These are phyloP conservation scores for Urtica urens DNA, from an alignment of 306 rosid genomes.

Conservation along the genomic window DNA sequence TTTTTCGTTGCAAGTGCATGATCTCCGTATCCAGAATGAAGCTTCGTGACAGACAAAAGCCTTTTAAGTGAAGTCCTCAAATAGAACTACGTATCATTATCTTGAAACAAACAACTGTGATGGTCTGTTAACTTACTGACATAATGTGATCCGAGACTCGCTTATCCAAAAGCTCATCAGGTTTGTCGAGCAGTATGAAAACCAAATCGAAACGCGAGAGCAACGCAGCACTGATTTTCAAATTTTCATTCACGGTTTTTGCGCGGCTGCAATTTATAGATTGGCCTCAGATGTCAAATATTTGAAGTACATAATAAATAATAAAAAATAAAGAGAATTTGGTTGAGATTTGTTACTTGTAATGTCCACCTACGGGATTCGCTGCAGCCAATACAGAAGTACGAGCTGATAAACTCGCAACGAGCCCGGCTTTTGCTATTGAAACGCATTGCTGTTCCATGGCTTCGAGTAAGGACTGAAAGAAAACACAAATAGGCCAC, in stretches of 20 bases:
- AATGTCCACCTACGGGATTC: constrained; percentile 94
- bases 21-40: constrained; percentile 60
- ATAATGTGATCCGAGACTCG: constrained; percentile 90
- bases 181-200: constrained; percentile 92
- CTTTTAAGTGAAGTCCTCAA: neutral
- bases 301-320: neutral
- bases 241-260: constrained; percentile 91
- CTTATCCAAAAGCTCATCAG: constrained; percentile 86
- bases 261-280: constrained; percentile 81
- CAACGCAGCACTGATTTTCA: constrained; percentile 84
- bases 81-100: neutral
- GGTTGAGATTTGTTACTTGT: constrained; percentile 35
- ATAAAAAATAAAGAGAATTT: neutral
- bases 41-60: constrained; percentile 42
- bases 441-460: constrained; percentile 99
- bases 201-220: constrained; percentile 88
- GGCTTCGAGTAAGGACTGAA: constrained; percentile 81
- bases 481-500: constrained; percentile 12
- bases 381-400: constrained; percentile 95
- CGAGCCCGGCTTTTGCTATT: constrained; percentile 93
- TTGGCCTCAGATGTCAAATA: neutral
- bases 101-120: neutral
- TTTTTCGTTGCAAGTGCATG: constrained; percentile 46
- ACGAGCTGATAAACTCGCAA: constrained; percentile 92
- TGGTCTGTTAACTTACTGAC: constrained; percentile 89